Percentiles rank a stretch among this genome's conserved stretches.
Evolutionary conservation across 768 basidiomycete genomes (phyloP).

Genomic region (Suillus clintonianus): DNA sequence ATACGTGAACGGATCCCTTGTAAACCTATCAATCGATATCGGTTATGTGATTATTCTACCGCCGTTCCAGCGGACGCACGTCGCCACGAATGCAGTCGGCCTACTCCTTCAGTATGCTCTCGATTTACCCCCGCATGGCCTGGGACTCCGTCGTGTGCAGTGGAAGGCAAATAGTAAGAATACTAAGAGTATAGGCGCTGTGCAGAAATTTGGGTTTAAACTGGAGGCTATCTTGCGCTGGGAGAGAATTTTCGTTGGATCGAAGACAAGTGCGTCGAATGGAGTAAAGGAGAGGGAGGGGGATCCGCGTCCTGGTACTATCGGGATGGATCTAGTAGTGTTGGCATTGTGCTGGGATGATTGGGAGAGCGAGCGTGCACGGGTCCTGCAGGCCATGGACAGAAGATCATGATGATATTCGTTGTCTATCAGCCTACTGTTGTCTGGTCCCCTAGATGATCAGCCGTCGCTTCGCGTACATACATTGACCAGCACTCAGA

Average conservation of each 20-base stretch:
- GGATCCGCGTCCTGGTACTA: conserved; percentile 18
- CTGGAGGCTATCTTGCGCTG: conserved; percentile 55
- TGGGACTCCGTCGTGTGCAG: conserved; percentile 61
- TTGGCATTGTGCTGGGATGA: conserved; percentile 47
- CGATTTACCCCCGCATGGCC: conserved; percentile 41
- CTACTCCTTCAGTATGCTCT: conserved; percentile 51
- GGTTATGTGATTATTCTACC: conserved; percentile 57
- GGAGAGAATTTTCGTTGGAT: conserved; percentile 48
- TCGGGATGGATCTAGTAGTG: conserved; percentile 39
- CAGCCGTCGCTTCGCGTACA: neutral
- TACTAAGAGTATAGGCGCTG: conserved; percentile 46
- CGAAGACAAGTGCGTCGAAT: conserved; percentile 41
- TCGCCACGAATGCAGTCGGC: conserved; percentile 55
- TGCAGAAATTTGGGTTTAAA: conserved; percentile 61
- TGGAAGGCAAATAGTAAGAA: conserved; percentile 61
- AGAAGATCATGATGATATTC: neutral
- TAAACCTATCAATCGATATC: conserved; percentile 51
- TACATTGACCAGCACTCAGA: neutral
- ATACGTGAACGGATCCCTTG: conserved; percentile 44
- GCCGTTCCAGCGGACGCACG: conserved; percentile 62
- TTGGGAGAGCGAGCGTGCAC: conserved; percentile 19
- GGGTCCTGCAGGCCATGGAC: conserved; percentile 10
- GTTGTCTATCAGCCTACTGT: neutral
- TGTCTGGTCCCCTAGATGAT: neutral
- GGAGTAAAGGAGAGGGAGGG: conserved; percentile 33